These are phyloP conservation scores for Trichoderma atroviride DNA, from an alignment of 2,329 filamentous ascomycete species.

Conservation along the genomic window DNA sequence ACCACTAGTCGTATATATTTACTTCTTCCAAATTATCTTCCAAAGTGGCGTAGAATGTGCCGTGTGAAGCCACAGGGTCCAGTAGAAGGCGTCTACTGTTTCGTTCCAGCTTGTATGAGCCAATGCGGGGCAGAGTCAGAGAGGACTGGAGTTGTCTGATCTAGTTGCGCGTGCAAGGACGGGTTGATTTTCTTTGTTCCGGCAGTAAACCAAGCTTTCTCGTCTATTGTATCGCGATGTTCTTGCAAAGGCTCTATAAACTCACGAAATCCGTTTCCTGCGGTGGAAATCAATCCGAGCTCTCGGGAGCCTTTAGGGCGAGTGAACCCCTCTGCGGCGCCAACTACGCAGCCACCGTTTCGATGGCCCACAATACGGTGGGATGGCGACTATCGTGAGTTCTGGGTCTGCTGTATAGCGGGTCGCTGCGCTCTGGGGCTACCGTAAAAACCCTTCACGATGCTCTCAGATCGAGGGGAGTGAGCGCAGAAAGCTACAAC, in stretches of 20 bases:
- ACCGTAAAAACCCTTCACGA: constrained; percentile 28
- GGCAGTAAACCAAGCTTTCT: neutral
- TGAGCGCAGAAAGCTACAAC: constrained; percentile 5
- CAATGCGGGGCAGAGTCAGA: constrained; percentile 6
- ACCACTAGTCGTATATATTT: neutral
- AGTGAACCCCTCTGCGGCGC: constrained; percentile 13
- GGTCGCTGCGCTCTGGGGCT: constrained; percentile 3
- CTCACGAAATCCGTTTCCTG: neutral
- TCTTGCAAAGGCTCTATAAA: neutral
- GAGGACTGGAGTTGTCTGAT: neutral
- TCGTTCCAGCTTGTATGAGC: neutral
- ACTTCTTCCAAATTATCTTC: neutral
- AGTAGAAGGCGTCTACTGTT: neutral
- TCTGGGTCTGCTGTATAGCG: neutral
- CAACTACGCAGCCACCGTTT: constrained; percentile 11
- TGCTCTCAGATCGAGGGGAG: constrained; percentile 19
- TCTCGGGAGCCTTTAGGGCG: constrained; percentile 16
- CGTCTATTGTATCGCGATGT: neutral
- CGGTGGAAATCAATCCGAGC: constrained; percentile 18
- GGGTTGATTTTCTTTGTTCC: neutral
- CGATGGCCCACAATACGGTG: constrained; percentile 18
- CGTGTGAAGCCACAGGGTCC: neutral
- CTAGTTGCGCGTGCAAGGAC: neutral
- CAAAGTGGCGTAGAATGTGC: neutral
- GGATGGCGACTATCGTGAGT: constrained; percentile 7